phyloP scores from a whole-genome alignment of 331 rosid species.

The Arachis monticola region DNA sequence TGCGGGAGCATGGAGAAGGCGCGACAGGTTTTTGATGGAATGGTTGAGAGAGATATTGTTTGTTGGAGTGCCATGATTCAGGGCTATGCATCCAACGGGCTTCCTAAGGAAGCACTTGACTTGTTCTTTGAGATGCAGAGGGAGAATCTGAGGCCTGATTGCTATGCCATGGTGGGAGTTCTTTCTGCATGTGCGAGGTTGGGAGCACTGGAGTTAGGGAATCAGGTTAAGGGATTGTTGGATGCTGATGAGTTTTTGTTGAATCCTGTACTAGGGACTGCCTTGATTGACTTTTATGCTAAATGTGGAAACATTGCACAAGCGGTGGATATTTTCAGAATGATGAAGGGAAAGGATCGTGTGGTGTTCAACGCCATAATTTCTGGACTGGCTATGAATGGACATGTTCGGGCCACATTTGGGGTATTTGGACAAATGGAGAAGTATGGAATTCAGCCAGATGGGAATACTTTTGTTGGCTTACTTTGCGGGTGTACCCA shows the following conservation, averaged over 20 bases:
- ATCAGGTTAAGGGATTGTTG: conserved; percentile 59
- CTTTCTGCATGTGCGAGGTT: conserved; percentile 71
- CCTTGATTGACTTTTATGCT: conserved; percentile 71
- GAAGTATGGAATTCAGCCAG: conserved; percentile 53
- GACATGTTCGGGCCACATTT: conserved; percentile 52
- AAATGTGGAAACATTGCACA: conserved; percentile 66
- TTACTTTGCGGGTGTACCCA: conserved; percentile 64
- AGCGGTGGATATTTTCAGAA: conserved; percentile 50
- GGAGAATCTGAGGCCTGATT: conserved; percentile 59
- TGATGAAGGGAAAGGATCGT: conserved; percentile 54
- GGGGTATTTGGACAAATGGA: conserved; percentile 57
- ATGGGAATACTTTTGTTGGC: conserved; percentile 57
- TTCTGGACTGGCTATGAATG: conserved; percentile 61
- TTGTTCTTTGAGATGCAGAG: conserved; percentile 67
- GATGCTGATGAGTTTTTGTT: conserved; percentile 50
- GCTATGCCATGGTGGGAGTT: conserved; percentile 69
- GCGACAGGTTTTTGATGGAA: conserved; percentile 50
- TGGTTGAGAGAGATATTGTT: conserved; percentile 67
- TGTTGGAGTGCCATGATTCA: conserved; percentile 82
- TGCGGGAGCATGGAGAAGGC: conserved; percentile 73
- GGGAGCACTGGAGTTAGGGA: conserved; percentile 68
- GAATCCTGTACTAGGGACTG: conserved; percentile 69
- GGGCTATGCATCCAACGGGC: conserved; percentile 65
- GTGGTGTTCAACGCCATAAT: conserved; percentile 59
- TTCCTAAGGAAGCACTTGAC: conserved; percentile 61